Evolutionary conservation across 192 early-diverging fungal genomes (phyloP).

Genomic region (Rhizophagus prolifer): DNA sequence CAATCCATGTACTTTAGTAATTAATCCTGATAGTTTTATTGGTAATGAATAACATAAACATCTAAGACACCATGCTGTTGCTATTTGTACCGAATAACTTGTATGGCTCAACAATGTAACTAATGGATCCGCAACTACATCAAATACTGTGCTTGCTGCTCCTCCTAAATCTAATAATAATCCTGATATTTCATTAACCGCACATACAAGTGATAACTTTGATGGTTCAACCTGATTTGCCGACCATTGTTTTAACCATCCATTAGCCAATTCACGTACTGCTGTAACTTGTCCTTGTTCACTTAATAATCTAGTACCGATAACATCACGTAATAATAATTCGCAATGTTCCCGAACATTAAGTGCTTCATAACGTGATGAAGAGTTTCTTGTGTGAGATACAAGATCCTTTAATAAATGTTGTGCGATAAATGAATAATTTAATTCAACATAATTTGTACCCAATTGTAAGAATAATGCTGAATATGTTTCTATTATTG

Average conservation of each 20-base stretch:
- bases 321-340: constrained; percentile 69
- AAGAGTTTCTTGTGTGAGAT: constrained; percentile 48
- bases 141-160: constrained; percentile 62
- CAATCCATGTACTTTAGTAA: constrained; percentile 63
- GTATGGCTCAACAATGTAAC: constrained; percentile 68
- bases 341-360: constrained; percentile 60
- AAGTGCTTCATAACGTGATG: constrained; percentile 54
- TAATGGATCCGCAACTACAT: constrained; percentile 66
- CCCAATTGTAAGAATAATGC: constrained; percentile 72
- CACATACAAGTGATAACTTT: constrained; percentile 66
- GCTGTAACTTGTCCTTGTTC: constrained; percentile 76
- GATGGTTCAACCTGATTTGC: constrained; percentile 48
- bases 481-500: constrained; percentile 79
- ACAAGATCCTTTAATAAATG: constrained; percentile 68
- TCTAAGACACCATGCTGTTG: constrained; percentile 69
- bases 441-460: constrained; percentile 62
- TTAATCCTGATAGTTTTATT: constrained; percentile 57
- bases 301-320: constrained; percentile 72
- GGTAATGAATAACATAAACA: constrained; percentile 69
- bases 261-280: constrained; percentile 57
- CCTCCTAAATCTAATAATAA: constrained; percentile 79
- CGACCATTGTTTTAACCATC: constrained; percentile 62
- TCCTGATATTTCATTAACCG: constrained; percentile 69
- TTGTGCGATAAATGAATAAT: constrained; percentile 69
- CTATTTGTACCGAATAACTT: constrained; percentile 69